These are phyloP conservation scores for Chlorella sp. DNA, from an alignment of 139 green algal genomes.

Conservation along the genomic window DNA sequence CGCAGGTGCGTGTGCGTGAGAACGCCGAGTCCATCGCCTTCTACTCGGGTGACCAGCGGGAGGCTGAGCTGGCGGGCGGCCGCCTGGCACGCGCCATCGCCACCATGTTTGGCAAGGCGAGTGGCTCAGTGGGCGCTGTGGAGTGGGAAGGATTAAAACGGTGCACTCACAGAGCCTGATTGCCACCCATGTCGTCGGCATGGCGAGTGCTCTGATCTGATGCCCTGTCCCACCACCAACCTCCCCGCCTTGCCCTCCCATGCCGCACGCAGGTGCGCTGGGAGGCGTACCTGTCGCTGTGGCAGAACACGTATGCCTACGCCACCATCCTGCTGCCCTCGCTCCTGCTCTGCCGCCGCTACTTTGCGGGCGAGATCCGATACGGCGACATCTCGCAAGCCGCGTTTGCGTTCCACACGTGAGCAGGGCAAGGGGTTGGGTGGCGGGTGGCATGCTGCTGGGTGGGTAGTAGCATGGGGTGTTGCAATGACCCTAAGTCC, in stretches of 20 bases:
- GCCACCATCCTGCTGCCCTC: slow-evolving; percentile 83
- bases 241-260: not conserved
- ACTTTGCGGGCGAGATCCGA: slow-evolving; percentile 77
- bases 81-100: slow-evolving; percentile 41
- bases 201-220: too few species aligned
- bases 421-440: too few species aligned
- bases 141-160: not conserved
- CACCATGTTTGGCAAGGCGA: slow-evolving; percentile 29
- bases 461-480: not conserved
- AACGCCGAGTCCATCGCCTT: slow-evolving; percentile 94
- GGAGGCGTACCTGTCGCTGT: slow-evolving; percentile 67
- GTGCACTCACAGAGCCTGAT: not conserved
- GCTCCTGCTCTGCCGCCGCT: slow-evolving; percentile 79
- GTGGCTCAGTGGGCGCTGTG: not conserved
- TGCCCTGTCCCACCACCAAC: too few species aligned
- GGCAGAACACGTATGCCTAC: slow-evolving; percentile 77
- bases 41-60: slow-evolving; percentile 76
- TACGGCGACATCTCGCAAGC: slow-evolving; percentile 80
- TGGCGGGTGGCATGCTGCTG: too few species aligned
- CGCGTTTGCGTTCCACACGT: slow-evolving; percentile 42
- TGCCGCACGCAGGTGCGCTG: slow-evolving; percentile 37
- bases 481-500: too few species aligned
- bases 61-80: slow-evolving; percentile 38
- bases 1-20: slow-evolving; percentile 60
- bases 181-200: too few species aligned